These are phyloP conservation scores for Sporothrix brasiliensis DNA, from an alignment of 2,329 filamentous ascomycete species.

Conservation along the genomic window DNA sequence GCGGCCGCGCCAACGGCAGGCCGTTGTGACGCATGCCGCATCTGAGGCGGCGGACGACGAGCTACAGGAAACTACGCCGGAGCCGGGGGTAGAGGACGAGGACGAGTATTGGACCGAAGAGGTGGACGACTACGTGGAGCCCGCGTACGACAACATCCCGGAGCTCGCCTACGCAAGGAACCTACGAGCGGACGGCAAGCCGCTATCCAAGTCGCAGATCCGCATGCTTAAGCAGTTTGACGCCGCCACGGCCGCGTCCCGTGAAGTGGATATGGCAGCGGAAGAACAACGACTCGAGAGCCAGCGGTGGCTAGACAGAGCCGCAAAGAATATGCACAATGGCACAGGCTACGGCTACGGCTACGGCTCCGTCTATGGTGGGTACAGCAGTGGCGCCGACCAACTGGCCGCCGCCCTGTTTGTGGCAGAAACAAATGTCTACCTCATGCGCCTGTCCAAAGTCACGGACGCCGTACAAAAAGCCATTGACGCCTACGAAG, in stretches of 20 bases:
- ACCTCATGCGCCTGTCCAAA: constrained; percentile 29
- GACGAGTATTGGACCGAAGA: not conserved
- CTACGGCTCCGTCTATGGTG: not conserved
- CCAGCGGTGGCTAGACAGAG: not conserved
- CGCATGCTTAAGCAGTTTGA: not conserved
- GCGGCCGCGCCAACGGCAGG: not conserved
- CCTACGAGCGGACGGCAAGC: not conserved
- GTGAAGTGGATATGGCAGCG: not conserved
- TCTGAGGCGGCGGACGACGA: not conserved
- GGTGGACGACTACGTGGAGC: not conserved
- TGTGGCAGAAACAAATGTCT: constrained; percentile 30
- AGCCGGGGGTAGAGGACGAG: not conserved
- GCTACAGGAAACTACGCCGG: not conserved
- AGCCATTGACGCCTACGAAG: not conserved
- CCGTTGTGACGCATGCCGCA: not conserved
- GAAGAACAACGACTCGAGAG: not conserved
- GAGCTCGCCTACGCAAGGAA: not conserved
- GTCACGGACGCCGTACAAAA: constrained; percentile 8
- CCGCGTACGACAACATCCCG: not conserved
- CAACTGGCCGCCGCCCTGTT: constrained; percentile 28
- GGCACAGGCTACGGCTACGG: not conserved
- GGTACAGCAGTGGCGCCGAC: not conserved
- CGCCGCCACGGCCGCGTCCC: not conserved
- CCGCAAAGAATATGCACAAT: constrained; percentile 2
- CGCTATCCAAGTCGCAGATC: not conserved